Base-by-base conservation (phyloP, 106 monocot genomes). In the Platanthera guangdongensis region DNA sequence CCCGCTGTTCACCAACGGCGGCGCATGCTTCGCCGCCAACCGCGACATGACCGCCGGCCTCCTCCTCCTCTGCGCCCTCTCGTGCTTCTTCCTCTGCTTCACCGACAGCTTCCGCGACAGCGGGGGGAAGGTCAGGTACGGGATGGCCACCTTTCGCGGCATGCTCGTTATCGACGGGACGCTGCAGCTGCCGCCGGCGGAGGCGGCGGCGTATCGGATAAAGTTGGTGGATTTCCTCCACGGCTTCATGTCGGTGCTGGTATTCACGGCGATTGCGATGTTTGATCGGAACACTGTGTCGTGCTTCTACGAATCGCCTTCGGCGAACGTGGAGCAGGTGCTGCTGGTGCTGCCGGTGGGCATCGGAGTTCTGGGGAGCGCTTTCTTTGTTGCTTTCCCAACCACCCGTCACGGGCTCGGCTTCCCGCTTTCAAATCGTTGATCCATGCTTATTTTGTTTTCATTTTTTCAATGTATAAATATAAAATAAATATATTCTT, bases 381-480 rank as follows among this genome's bases (percentile, higher is more conserved):
- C 74, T 74, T 50, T 82, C 68, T 87, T 84, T 64, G 87, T 87
- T 11, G 60, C 79, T n/a, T 87, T 84, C 39, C 84, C 87, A 3
- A 84, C 84, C 6, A 82, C 84, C 45, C 75, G 81, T 22, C 87
- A 87, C 74, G 84, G 84, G 7, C 82, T 84, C 32, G 82, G 84
- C 25, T 87, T 81, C 57, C 82, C 82, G 3, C 72, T 87, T 22
- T 81, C 84, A 50, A 71, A 63, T 21, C 75, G 65, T 69, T 82
- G 59, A 75, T 39, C 39, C 39, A 39, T 39, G 39, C 39, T 39
- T 39, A 39, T 39, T 39, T 39, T 39, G 39, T 39, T 39, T 39
- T 39, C 39, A 39, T 39, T 39, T 39, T 39, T 39, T 39, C 3
- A 39, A 0, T 39, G 39, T 39, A 39, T 3, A n/a, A n/a, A n/a